Conservation (phyloP, 768 basidiomycete genomes). For the Podaxis pistillaris region DNA sequence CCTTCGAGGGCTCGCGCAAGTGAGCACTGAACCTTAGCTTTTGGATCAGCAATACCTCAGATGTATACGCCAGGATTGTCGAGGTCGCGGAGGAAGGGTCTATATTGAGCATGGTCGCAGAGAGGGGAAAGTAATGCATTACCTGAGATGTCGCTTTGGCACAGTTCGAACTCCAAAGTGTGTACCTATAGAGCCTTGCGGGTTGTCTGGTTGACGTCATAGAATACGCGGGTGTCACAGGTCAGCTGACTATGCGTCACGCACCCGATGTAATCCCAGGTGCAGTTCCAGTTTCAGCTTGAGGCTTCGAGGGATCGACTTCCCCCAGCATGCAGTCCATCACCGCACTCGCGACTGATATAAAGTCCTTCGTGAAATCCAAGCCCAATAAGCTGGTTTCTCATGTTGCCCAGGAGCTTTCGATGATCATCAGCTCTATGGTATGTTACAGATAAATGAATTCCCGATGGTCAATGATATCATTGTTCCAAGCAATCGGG, state of each 20-base stretch:
- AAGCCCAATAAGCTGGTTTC: neutral
- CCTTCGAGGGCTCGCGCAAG: neutral
- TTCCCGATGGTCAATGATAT: neutral
- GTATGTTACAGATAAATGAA: neutral
- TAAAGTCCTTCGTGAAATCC: neutral
- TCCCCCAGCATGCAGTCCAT: constrained; percentile 3
- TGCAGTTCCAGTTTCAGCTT: neutral
- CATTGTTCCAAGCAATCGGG: constrained; percentile 7
- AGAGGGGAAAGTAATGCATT: neutral
- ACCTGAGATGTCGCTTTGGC: neutral
- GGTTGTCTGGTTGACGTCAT: neutral
- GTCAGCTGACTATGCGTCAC: constrained; percentile 4
- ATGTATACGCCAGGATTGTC: constrained; percentile 6
- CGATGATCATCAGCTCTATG: neutral
- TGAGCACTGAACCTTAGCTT: neutral
- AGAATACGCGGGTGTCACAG: neutral
- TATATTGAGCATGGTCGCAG: neutral
- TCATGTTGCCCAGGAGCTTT: neutral
- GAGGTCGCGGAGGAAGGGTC: neutral
- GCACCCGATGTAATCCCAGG: too few relatives aligned
- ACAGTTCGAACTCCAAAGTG: neutral
- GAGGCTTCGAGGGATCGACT: neutral
- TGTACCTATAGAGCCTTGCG: neutral
- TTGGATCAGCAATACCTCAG: neutral
- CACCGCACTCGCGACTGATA: neutral